phyloP scores from a whole-genome alignment of 2,329 filamentous ascomycete genomes.

The Nothophoma quercina region DNA sequence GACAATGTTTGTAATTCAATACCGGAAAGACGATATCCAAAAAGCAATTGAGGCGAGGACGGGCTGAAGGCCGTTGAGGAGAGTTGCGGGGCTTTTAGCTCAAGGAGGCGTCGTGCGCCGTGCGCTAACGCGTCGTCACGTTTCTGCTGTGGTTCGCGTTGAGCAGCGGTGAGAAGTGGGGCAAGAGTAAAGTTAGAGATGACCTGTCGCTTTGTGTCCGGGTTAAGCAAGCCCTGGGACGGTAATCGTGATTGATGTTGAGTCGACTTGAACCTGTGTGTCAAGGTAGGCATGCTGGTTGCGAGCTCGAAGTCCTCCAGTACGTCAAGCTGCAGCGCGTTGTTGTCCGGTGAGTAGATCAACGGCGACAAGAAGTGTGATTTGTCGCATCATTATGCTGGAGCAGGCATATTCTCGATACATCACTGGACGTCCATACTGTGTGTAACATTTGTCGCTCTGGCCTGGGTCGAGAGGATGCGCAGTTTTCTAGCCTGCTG shows the following conservation, averaged over 20 bases:
- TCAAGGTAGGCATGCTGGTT: background rate
- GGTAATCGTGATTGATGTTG: background rate
- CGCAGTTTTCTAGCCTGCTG: background rate
- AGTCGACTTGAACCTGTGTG: background rate
- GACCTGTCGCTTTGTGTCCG: background rate
- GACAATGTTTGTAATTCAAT: background rate
- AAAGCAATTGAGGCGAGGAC: background rate
- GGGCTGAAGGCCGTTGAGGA: background rate
- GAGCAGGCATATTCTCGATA: background rate
- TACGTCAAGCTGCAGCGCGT: background rate
- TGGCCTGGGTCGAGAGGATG: background rate
- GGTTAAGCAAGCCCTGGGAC: background rate
- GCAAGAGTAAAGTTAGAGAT: background rate
- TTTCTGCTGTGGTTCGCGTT: constrained; percentile 14
- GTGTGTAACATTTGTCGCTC: constrained; percentile 11
- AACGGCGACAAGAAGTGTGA: background rate
- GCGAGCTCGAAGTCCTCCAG: background rate
- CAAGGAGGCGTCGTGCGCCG: background rate
- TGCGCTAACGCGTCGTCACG: constrained; percentile 20
- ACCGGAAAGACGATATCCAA: background rate
- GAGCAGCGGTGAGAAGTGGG: constrained; percentile 7
- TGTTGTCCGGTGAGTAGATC: background rate
- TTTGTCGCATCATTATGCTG: background rate
- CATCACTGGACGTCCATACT: constrained; percentile 3
- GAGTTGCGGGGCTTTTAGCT: constrained; percentile 10